phyloP scores from a whole-genome alignment of 306 rosid species.

The Pyrus bretschneideri region DNA sequence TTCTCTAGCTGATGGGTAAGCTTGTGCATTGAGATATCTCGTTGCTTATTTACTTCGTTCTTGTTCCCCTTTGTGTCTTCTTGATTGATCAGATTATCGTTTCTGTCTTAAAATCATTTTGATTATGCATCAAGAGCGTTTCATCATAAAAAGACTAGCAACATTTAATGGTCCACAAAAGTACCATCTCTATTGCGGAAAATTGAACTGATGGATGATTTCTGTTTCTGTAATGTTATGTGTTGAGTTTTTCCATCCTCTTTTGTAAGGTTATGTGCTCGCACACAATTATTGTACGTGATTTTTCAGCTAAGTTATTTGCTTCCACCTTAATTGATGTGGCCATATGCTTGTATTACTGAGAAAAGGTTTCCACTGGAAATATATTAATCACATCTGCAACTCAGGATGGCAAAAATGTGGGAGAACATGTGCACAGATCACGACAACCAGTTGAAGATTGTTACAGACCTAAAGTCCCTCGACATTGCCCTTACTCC shows the following conservation, averaged over 20 bases:
- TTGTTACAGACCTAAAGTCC: slow-evolving; percentile 50
- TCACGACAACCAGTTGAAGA: slow-evolving; percentile 52
- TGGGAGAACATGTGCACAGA: slow-evolving; percentile 59
- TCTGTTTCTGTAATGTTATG: neutral
- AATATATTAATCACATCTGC: slow-evolving; percentile 14
- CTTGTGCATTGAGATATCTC: neutral
- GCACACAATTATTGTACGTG: neutral
- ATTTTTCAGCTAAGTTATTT: neutral
- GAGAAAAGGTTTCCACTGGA: neutral
- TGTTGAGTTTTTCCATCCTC: too few species aligned
- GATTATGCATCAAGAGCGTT: slow-evolving; percentile 3
- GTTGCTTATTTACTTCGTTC: neutral
- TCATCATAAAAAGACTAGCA: neutral
- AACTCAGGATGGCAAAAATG: slow-evolving; percentile 68
- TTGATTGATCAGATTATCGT: neutral
- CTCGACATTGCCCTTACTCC: slow-evolving; percentile 52
- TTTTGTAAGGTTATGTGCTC: neutral
- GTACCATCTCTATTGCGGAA: neutral
- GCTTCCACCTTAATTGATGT: neutral
- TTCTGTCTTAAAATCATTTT: slow-evolving; percentile 5
- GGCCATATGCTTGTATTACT: neutral
- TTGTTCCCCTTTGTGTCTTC: neutral
- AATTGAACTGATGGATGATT: slow-evolving; percentile 1
- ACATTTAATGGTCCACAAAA: neutral
- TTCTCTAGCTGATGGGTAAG: slow-evolving; percentile 62